Percentiles rank a stretch among this genome's conserved stretches.
phyloP scores from a whole-genome alignment of 2,329 filamentous ascomycete genomes.

The Sporothrix protearum region DNA sequence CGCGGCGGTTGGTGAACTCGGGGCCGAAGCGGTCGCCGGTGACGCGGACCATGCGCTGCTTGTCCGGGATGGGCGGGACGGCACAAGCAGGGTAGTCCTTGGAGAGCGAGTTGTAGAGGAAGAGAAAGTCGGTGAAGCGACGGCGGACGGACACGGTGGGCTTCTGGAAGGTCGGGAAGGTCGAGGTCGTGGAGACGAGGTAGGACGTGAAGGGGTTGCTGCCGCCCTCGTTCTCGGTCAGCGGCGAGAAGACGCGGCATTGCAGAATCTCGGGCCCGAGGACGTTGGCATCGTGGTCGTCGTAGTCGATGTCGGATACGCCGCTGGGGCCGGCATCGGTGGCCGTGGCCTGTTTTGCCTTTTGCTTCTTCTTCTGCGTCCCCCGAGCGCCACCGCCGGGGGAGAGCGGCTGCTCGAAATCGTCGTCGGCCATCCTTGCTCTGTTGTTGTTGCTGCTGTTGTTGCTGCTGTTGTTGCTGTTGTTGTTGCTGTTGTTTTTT shows the following conservation, averaged over 20 bases:
- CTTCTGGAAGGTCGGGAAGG: constrained; percentile 89
- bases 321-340: constrained; percentile 48
- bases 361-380: constrained; percentile 35
- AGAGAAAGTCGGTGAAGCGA: constrained; percentile 96
- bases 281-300: constrained; percentile 55
- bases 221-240: constrained; percentile 94
- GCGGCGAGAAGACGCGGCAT: constrained; percentile 75
- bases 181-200: constrained; percentile 88
- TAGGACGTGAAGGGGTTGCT: constrained; percentile 98
- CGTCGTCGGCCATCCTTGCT: constrained; percentile 22
- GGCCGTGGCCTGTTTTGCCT: constrained; percentile 32
- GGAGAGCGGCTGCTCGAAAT: constrained; percentile 23
- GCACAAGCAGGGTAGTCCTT: constrained; percentile 88
- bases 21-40: constrained; percentile 90
- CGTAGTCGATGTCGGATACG: constrained; percentile 48
- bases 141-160: constrained; percentile 74
- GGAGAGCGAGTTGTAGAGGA: constrained; percentile 85
- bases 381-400: constrained; percentile 13
- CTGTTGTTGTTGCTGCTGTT: constrained; percentile 35
- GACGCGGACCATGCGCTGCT: constrained; percentile 99
- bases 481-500: constrained; percentile 39
- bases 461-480: constrained; percentile 42
- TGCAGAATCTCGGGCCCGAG: constrained; percentile 73
- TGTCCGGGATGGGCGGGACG: constrained; percentile 91
- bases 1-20: constrained; percentile 86